Evolutionary conservation across 1,139 yeast species (phyloP), one percentile per base, ranked within the genome.

Genomic region (Saccharomyces pastorianus): DNA sequence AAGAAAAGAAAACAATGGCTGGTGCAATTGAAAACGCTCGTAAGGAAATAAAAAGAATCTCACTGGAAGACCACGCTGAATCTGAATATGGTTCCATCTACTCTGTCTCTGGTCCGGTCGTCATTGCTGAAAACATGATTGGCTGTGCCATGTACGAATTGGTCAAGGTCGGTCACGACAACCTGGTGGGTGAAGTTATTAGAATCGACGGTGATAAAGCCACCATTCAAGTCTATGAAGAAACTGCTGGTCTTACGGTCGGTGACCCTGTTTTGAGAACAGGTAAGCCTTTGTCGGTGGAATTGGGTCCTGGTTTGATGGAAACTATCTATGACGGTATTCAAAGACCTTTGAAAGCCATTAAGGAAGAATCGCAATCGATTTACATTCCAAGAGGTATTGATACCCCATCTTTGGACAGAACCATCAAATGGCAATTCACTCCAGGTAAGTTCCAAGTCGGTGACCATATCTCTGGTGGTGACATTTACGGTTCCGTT

Each of bases 61-160:
- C 93, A 41, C 75, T 91, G 61, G 90, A 85, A 64, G 96, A 87
- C 68, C 76, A 75, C 54, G 77, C 76, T 51, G 96, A 89, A 73
- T 78, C 85, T 54, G 88, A 85, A 63, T 88, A 88, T 73, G 96
- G 96, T 59, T 84, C 79, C 64, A 87, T 93, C 66, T 90, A 83
- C 76, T 88, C 97, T 25, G 97, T 93, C 53, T 90, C 98, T 23
- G 98, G 98, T 66, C 98, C 99, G 17, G 99, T 93, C 67, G 87
- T 93, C 53, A 85, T 95, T 53, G 99, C 99, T 50, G 99, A 93
- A 75, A 87, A 93, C 76, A 89, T 93, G 97, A 86, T 89, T 75
- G 99, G 99, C 61, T 88, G 97, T 81, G 96, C 98, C 66, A 93
- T 93, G 99, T 90, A 93, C 80, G 99, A 93, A 73, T 81, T 93